Evolutionary conservation across 1,284 basidiomycete species (phyloP).

Genomic region (Puccinia novopanici): DNA sequence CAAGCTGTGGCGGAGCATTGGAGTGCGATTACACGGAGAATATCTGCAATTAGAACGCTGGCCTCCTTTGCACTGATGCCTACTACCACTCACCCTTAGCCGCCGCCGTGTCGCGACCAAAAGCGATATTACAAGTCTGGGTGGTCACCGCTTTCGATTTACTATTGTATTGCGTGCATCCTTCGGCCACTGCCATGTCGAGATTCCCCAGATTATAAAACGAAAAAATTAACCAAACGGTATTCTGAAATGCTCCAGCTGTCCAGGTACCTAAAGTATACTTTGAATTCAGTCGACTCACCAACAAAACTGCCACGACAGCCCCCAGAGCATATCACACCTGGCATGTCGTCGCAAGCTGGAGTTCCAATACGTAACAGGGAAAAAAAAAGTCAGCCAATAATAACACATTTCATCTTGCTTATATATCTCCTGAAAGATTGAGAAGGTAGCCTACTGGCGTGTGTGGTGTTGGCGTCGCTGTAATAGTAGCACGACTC

Average conservation of each 20-base stretch:
- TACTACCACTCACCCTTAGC: background rate
- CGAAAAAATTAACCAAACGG: background rate
- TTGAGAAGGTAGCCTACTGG: background rate
- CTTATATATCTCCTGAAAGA: no score
- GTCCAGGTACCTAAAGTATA: no score
- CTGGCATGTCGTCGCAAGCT: background rate
- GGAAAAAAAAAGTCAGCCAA: no score
- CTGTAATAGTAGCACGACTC: background rate
- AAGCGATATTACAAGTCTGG: background rate
- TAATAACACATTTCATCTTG: background rate
- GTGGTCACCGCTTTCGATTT: background rate
- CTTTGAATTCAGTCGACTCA: background rate
- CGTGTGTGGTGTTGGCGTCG: background rate
- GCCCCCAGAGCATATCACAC: background rate
- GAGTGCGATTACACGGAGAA: no score
- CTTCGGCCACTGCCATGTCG: conserved; percentile 2
- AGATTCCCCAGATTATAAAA: background rate
- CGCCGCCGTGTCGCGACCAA: conserved; percentile 2
- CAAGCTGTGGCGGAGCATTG: background rate
- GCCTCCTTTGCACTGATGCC: no score
- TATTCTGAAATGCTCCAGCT: background rate
- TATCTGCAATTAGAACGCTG: no score
- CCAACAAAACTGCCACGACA: background rate
- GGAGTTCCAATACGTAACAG: no score
- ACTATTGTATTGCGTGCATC: background rate